Conservation (phyloP, 2,329 filamentous ascomycete species). For the Acrocalymma vagum region DNA sequence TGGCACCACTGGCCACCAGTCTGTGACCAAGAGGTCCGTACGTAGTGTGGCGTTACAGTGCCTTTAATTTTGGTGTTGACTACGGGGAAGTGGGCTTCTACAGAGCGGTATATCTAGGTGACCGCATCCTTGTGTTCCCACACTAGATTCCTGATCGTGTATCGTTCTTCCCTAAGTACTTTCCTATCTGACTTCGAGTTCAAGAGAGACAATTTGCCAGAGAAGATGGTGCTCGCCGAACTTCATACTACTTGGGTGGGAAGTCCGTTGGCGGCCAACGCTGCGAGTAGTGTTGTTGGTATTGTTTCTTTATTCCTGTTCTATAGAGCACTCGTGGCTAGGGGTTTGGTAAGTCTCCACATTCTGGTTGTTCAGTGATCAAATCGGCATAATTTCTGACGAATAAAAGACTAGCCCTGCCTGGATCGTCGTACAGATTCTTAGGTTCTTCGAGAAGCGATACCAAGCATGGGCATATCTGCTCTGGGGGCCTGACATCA, state of each 20-base stretch:
- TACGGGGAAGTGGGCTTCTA: too few species aligned
- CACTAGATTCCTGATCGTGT: too few species aligned
- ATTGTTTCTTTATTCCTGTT: slow-evolving; percentile 18
- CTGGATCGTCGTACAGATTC: slow-evolving; percentile 4
- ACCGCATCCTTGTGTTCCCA: too few species aligned
- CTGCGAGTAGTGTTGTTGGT: slow-evolving; percentile 18
- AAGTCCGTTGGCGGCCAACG: slow-evolving; percentile 13
- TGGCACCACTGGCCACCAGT: too few species aligned
- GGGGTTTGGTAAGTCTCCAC: slow-evolving; percentile 10
- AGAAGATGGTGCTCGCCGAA: slow-evolving; percentile 7
- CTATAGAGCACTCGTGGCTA: slow-evolving; percentile 16
- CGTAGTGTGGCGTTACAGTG: too few species aligned
- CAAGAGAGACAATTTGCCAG: too few species aligned
- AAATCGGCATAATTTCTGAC: background rate
- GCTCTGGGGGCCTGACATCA: slow-evolving; percentile 21
- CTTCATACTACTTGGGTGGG: slow-evolving; percentile 9
- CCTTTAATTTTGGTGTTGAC: too few species aligned
- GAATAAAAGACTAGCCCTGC: slow-evolving; percentile 8
- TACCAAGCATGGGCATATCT: slow-evolving; percentile 22
- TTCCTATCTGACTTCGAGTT: too few species aligned
- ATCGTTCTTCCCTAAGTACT: too few species aligned
- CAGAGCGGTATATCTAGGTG: too few species aligned
- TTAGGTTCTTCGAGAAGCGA: slow-evolving; percentile 11
- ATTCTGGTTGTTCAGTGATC: background rate
- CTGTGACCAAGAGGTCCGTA: too few species aligned